These are phyloP conservation scores for Geum urbanum DNA, from an alignment of 306 rosid genomes.

Conservation along the genomic window DNA sequence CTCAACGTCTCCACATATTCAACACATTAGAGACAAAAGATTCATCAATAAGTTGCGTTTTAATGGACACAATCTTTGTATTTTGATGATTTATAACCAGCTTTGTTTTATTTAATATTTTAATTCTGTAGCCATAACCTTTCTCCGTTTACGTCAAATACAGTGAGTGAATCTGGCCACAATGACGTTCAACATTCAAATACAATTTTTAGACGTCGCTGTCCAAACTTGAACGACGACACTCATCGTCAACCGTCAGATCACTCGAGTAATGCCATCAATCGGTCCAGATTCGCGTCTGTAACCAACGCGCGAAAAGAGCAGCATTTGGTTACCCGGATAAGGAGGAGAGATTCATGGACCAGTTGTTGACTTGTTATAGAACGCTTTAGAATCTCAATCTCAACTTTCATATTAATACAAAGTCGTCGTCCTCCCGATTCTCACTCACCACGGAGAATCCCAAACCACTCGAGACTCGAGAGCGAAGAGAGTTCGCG, in stretches of 20 bases:
- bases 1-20: too few species aligned
- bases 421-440: background rate
- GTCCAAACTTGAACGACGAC: background rate
- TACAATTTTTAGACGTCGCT: background rate
- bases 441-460: slow-evolving; percentile 13
- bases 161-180: background rate
- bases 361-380: background rate
- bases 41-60: background rate
- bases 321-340: background rate
- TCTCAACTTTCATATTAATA: background rate
- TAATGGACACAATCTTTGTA: too few species aligned
- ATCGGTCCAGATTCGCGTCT: background rate
- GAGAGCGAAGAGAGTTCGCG: background rate
- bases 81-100: too few species aligned
- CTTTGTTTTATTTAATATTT: too few species aligned
- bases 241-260: background rate
- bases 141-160: too few species aligned
- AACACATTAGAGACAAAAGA: background rate
- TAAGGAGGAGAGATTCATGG: background rate
- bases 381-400: background rate
- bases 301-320: slow-evolving; percentile 3
- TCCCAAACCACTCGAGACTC: background rate
- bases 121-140: too few species aligned
- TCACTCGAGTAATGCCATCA: background rate
- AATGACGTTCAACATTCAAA: background rate